These are phyloP conservation scores for Mimosa bimucronata DNA, from an alignment of 306 rosid species.

Conservation along the genomic window DNA sequence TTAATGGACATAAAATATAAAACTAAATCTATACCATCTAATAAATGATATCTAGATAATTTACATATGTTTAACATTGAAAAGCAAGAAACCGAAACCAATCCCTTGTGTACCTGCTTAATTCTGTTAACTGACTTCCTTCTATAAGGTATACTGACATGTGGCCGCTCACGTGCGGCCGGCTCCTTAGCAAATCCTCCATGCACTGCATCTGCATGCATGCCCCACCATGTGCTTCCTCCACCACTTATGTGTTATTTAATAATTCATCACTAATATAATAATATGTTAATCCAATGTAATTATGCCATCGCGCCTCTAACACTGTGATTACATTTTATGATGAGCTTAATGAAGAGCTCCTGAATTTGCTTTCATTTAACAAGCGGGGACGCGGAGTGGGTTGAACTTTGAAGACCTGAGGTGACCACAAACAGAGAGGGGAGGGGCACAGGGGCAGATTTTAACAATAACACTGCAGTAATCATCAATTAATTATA, in stretches of 20 bases:
- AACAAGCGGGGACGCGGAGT: too few species aligned
- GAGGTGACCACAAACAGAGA: background rate
- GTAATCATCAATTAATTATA: background rate
- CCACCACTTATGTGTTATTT: background rate
- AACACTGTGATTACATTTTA: background rate
- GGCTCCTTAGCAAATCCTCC: background rate
- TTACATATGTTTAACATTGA: too few species aligned
- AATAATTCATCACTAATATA: background rate
- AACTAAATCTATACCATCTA: too few species aligned
- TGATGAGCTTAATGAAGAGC: background rate
- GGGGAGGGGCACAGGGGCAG: background rate
- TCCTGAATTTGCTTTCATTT: too few species aligned
- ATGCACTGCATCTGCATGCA: conserved; percentile 6
- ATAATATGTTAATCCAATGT: background rate
- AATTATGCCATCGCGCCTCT: background rate
- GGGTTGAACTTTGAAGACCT: background rate
- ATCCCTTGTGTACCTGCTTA: background rate
- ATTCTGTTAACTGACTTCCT: background rate
- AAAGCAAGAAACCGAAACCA: too few species aligned
- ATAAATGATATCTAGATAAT: too few species aligned
- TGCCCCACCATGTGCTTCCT: conserved; percentile 2
- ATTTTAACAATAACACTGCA: background rate
- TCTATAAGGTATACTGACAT: background rate
- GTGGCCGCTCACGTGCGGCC: background rate
- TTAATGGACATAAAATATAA: too few species aligned